phyloP scores from a whole-genome alignment of 225 moss, liverwort and hornwort species.

The Asterella californica region DNA sequence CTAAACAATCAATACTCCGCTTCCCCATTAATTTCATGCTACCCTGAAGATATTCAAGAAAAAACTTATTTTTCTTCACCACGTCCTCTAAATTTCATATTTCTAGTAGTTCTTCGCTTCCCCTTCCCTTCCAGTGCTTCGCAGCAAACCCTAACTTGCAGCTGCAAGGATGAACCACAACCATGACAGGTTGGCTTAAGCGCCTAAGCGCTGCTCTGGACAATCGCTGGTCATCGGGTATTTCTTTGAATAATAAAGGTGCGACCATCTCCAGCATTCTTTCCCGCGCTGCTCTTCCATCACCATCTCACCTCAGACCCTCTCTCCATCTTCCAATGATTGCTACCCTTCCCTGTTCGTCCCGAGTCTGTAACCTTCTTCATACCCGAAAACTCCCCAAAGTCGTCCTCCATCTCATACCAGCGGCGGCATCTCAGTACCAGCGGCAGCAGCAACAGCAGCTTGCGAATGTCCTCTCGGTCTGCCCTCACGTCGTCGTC shows the following conservation, averaged over 20 bases:
- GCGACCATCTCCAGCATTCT: not conserved
- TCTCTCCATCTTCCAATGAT: not conserved
- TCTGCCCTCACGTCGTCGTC: not conserved
- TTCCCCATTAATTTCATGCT: conserved; percentile 10
- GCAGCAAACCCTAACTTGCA: conserved; percentile 15
- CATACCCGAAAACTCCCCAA: not conserved
- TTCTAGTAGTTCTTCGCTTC: not conserved
- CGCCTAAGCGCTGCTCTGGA: not conserved
- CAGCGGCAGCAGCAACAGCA: not conserved
- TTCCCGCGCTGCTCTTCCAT: not conserved
- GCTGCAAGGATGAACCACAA: not conserved
- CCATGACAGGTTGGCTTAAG: conserved; percentile 1
- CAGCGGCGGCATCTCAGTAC: not conserved
- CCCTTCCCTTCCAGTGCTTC: not conserved
- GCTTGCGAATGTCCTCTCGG: not conserved
- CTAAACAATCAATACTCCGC: conserved; percentile 15
- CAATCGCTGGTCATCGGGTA: not conserved
- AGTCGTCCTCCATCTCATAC: not conserved
- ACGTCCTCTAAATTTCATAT: not conserved
- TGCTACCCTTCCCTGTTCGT: not conserved
- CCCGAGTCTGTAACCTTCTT: not conserved
- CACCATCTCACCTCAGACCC: not conserved
- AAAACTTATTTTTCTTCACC: not conserved
- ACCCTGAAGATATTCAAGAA: not conserved
- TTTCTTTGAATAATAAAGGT: not conserved